Percentiles rank a stretch among this genome's conserved stretches.
These are phyloP conservation scores for Bryoerythrophyllum caledonicum DNA, from an alignment of 225 moss, liverwort and hornwort genomes.

Conservation along the genomic window DNA sequence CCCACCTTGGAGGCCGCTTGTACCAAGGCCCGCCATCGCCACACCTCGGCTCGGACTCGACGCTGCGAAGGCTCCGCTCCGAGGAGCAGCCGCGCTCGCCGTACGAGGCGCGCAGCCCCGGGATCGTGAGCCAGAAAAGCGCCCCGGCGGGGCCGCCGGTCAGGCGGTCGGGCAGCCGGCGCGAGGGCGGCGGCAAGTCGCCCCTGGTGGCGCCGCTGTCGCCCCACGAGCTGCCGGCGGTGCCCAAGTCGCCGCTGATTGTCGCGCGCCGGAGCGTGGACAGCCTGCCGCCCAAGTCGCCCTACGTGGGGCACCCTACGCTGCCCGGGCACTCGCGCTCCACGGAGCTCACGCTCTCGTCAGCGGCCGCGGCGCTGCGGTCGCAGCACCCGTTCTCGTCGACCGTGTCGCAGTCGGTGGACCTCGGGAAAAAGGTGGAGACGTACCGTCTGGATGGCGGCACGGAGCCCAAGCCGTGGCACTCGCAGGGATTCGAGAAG, in stretches of 20 bases:
- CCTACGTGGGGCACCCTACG: constrained; percentile 17
- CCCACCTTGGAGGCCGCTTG: constrained; percentile 17
- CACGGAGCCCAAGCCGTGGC: constrained; percentile 64
- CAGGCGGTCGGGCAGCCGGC: constrained; percentile 6
- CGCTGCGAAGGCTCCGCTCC: not conserved
- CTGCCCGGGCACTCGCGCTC: constrained; percentile 13
- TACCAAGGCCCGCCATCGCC: constrained; percentile 30
- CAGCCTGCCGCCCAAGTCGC: constrained; percentile 23
- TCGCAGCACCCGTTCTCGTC: constrained; percentile 22
- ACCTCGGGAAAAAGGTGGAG: constrained; percentile 29
- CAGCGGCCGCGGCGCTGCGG: constrained; percentile 37
- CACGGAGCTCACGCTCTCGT: constrained; percentile 34
- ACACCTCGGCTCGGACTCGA: constrained; percentile 10
- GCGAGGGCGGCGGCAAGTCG: constrained; percentile 21
- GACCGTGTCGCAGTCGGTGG: constrained; percentile 22
- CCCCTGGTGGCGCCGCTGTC: constrained; percentile 9
- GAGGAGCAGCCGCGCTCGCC: constrained; percentile 26
- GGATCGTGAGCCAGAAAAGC: constrained; percentile 25
- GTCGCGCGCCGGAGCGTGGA: constrained; percentile 24
- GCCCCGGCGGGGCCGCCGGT: not conserved
- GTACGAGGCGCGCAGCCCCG: constrained; percentile 36
- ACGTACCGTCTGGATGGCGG: constrained; percentile 27
- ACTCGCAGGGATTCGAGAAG: constrained; percentile 73
- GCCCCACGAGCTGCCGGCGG: not conserved
- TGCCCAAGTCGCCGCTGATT: constrained; percentile 11